Conservation (phyloP, 1,284 basidiomycete genomes). For the Boletus sp. region DNA sequence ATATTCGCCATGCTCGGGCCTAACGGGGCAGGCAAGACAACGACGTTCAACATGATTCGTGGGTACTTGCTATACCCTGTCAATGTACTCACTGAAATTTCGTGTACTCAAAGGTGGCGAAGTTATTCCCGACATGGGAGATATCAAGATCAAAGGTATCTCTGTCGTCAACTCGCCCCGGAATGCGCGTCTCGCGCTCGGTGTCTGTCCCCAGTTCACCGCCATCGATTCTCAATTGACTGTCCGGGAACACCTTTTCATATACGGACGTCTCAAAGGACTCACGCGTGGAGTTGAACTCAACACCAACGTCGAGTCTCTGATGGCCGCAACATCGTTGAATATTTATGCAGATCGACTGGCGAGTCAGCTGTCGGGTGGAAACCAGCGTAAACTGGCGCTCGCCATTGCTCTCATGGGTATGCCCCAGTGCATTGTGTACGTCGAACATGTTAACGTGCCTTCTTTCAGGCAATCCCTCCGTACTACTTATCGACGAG, state of each 20-base stretch:
- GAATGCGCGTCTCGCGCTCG: conserved; percentile 65
- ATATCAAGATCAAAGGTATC: conserved; percentile 64
- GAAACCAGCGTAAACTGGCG: conserved; percentile 80
- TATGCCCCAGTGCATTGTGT: conserved; percentile 33
- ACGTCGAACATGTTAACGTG: neutral
- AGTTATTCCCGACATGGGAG: conserved; percentile 62
- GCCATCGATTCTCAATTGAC: conserved; percentile 80
- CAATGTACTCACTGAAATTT: neutral
- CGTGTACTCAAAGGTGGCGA: conserved; percentile 55
- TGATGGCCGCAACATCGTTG: conserved; percentile 66
- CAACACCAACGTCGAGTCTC: conserved; percentile 54
- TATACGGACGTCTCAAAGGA: conserved; percentile 74
- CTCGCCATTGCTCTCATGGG: conserved; percentile 81
- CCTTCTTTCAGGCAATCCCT: conserved; percentile 67
- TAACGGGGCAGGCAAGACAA: conserved; percentile 83
- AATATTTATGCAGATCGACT: conserved; percentile 66
- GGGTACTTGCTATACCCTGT: conserved; percentile 32
- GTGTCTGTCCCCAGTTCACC: conserved; percentile 84
- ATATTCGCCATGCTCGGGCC: conserved; percentile 79
- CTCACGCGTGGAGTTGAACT: conserved; percentile 55
- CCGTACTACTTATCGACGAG: conserved; percentile 81
- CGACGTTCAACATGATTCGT: conserved; percentile 78
- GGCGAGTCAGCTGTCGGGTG: conserved; percentile 75
- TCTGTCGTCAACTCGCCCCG: conserved; percentile 66
- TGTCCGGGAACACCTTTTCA: conserved; percentile 72